These are phyloP conservation scores for Sugiyamaella qingdaonensis DNA, from an alignment of 805 yeast species.

Conservation along the genomic window DNA sequence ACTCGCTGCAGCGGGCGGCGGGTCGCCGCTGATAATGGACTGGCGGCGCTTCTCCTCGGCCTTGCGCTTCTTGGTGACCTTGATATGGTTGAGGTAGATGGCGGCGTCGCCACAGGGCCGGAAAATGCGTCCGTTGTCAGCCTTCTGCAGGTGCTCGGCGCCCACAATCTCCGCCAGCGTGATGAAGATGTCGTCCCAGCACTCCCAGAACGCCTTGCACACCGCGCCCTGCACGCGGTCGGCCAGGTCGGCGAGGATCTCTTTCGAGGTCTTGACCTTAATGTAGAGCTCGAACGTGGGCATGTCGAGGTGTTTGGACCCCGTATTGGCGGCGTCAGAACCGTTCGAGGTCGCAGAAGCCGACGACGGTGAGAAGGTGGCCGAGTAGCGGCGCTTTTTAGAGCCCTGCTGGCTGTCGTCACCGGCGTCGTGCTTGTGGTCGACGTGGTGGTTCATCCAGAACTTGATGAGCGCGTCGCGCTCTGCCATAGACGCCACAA, in stretches of 20 bases:
- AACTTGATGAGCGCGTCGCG: conserved; percentile 21
- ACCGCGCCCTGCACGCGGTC: conserved; percentile 30
- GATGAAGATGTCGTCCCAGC: conserved; percentile 32
- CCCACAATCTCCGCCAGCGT: conserved; percentile 29
- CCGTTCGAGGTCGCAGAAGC: background rate
- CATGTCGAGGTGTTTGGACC: conserved; percentile 9
- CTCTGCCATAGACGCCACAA: conserved; percentile 21
- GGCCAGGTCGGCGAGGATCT: conserved; percentile 25
- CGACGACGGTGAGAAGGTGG: background rate
- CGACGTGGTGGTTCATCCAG: conserved; percentile 25
- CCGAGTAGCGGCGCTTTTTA: background rate
- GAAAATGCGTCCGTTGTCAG: conserved; percentile 30
- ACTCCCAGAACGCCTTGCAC: conserved; percentile 33
- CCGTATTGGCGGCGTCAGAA: background rate
- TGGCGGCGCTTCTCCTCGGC: conserved; percentile 21
- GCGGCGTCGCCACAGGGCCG: conserved; percentile 33
- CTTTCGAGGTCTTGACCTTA: conserved; percentile 22
- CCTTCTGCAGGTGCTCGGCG: conserved; percentile 21
- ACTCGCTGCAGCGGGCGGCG: background rate
- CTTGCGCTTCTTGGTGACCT: conserved; percentile 20
- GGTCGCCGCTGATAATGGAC: conserved; percentile 6
- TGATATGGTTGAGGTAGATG: conserved; percentile 25
- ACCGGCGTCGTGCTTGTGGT: conserved; percentile 12
- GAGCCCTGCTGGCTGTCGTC: background rate
- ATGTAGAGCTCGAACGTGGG: conserved; percentile 21